A percentile compares a stretch with the other conserved stretches of the same genome.
Evolutionary conservation across 1,139 yeast genomes (phyloP).

Genomic region (Debaryomycetaceae sp.): DNA sequence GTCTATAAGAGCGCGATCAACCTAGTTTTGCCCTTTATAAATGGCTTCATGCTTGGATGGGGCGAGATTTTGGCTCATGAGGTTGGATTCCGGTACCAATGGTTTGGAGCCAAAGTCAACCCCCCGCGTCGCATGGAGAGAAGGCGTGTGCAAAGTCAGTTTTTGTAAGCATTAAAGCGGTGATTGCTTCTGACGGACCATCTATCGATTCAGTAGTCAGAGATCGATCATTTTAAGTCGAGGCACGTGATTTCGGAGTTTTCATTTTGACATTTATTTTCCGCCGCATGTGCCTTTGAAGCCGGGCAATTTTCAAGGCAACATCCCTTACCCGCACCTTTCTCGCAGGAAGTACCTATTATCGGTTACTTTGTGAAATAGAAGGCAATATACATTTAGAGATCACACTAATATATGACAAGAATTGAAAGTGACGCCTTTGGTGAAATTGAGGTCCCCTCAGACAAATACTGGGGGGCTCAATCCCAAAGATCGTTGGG

Average conservation of each 20-base stretch:
- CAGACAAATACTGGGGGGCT: conserved; percentile 91
- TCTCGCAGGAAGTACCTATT: neutral
- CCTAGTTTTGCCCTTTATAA: conserved; percentile 78
- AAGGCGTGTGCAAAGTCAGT: conserved; percentile 17
- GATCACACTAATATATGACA: conserved; percentile 10
- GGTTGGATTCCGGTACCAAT: conserved; percentile 73
- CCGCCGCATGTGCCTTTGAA: neutral
- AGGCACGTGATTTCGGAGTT: neutral
- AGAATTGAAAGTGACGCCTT: conserved; percentile 94
- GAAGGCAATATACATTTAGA: neutral
- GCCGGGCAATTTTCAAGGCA: neutral
- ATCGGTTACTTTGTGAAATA: conserved; percentile 1
- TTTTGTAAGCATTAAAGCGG: conserved; percentile 31
- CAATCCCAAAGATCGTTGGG: conserved; percentile 92
- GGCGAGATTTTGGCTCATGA: conserved; percentile 97
- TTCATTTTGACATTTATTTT: neutral
- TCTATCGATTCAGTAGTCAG: too few relatives aligned
- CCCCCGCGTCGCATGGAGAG: conserved; percentile 32
- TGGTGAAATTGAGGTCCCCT: conserved; percentile 89
- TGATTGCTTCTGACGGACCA: neutral
- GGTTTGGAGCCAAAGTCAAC: conserved; percentile 69
- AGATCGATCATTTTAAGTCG: neutral
- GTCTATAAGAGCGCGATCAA: conserved; percentile 61
- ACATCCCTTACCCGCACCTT: neutral
- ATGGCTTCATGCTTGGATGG: conserved; percentile 94